Base-by-base conservation (phyloP, 1,139 yeast genomes). In the Kurtzmaniella quercitrusa region DNA sequence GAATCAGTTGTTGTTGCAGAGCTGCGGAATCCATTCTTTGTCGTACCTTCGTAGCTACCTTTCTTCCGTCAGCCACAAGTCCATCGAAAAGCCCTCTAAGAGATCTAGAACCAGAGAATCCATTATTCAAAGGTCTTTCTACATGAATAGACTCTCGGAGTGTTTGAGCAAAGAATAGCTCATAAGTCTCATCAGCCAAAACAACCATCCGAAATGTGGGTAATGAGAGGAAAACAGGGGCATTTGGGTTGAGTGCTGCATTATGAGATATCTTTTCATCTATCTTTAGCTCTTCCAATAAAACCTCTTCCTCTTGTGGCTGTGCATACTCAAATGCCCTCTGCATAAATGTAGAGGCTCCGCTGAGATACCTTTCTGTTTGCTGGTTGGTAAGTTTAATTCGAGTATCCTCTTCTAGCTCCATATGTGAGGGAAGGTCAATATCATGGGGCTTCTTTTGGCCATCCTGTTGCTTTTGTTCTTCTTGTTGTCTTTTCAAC, bases 191-290 rank as follows among this genome's bases (percentile, higher is more conserved):
- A 60, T 91, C 96, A 0, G 98, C 97, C 14, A 93, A 71, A 3
- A 93, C 70, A 16, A 93, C 95, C 98, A 93, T 93, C 52, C 98
- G 73, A 67, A 93, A 93, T 0, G 96, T 90, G 0, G 98, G 91
- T 25, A 91, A 68, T 44, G 87, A 87, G 46, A 93, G 75, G 45
- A 70, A 80, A 16, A 85, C 81, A 0, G 95, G 95, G 11, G 82
- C 75, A 36, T 77, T 74, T 1, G 96, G 96, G 58, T 90, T 86
- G 39, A 89, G 67, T 0, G 96, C 96, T 1, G 81, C 87, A 57
- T 89, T 89, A 43, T 88, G 76, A 1, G 70, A 53, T 15, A 71
- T 64, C 36, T 55, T 60, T 40, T 59, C 51, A 60, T 79, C 63
- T 63, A 68, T 55, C 43, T 70, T 61, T 49, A 73, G 57, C 48